A percentile compares a stretch with the other conserved stretches of the same genome.
These are phyloP conservation scores for Astrephomene gubernaculifera DNA, from an alignment of 139 green algal genomes.

Conservation along the genomic window DNA sequence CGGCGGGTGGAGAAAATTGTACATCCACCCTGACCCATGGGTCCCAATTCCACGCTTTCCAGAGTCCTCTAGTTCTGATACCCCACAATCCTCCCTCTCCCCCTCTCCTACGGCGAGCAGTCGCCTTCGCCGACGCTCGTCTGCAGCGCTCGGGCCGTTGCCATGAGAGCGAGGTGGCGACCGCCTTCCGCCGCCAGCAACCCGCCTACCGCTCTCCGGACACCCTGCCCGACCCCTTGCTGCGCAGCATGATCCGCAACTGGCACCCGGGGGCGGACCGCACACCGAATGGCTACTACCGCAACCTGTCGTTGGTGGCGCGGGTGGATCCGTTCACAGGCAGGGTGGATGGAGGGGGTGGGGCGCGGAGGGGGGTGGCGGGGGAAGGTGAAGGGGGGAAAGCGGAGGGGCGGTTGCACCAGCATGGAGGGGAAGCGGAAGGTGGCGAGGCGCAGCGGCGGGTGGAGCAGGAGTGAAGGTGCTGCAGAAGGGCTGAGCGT, in stretches of 20 bases:
- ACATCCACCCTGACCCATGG: not conserved
- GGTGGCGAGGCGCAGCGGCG: too few relatives aligned
- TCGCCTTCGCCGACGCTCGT: conserved; percentile 62
- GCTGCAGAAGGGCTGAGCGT: too few relatives aligned
- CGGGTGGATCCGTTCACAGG: conserved; percentile 33
- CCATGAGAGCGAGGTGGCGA: conserved; percentile 81
- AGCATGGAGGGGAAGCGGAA: too few relatives aligned
- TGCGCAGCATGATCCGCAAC: conserved; percentile 77
- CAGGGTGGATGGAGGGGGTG: not conserved
- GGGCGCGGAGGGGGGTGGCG: too few relatives aligned
- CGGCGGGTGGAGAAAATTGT: not conserved
- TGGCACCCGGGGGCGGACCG: conserved; percentile 68
- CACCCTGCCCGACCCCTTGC: conserved; percentile 51
- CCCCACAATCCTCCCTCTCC: not conserved
- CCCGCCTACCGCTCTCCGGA: conserved; percentile 59
- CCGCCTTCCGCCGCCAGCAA: conserved; percentile 56
- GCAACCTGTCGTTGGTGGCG: not conserved
- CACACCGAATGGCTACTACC: conserved; percentile 49
- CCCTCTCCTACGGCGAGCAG: conserved; percentile 36
- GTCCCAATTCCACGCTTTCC: not conserved
- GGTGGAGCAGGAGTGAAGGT: too few relatives aligned
- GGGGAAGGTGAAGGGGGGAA: too few relatives aligned
- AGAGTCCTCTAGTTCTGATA: not conserved
- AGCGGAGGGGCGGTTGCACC: too few relatives aligned
- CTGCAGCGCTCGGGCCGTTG: conserved; percentile 71